Base-by-base conservation (phyloP, 2,329 filamentous ascomycete genomes). In the Pseudocercospora pini-densiflorae region DNA sequence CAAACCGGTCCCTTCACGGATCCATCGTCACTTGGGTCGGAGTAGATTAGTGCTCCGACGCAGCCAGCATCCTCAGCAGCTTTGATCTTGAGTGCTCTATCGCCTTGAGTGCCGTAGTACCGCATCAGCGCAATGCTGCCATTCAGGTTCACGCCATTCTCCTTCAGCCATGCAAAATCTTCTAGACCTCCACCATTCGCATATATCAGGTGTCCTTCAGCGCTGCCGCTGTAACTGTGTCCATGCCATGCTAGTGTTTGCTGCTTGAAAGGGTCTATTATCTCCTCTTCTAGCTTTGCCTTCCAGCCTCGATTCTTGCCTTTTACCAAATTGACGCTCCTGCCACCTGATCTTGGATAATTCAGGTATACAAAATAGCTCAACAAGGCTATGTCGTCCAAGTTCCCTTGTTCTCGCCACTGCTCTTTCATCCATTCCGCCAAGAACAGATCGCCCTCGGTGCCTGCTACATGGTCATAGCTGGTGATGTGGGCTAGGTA, bases 381-480 rank as follows among this genome's bases (percentile, higher is more conserved):
- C 73, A 97, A 91, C 74, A 93, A 85, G 59, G 84, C 81, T 27
- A 97, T 89, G 64, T 90, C 84, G 72, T 97, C 93, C 75, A 99
- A 84, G 23, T 67, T 68, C 1, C 72, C 74, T 3, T 88, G 87
- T 54, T 90, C 89, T 59, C 85, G 85, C 79, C 97, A 97, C 77
- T 90, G 87, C 74, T 88, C 89, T 78, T 94, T 87, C 62, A 97
- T 88, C 83, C 94, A 96, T 81, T 92, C 87, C 7, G 92, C 94
- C 62, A 97, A 85, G 54, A 90, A 92, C 74, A 90, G 93, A 80
- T 96, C 94, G 57, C 95, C 95, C 81, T 97, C 90, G 2, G 93
- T 97, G n/a, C 95, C 95, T 1, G 93, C 95, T 68, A 98, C 85
- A 79, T 98, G 95, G 68, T 95, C 92, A 77, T 92, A 97, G 63